Evolutionary conservation across 352 stramenopile species (phyloP), one percentile per base, ranked within the genome.

Genomic region (Lagenidium sp.): DNA sequence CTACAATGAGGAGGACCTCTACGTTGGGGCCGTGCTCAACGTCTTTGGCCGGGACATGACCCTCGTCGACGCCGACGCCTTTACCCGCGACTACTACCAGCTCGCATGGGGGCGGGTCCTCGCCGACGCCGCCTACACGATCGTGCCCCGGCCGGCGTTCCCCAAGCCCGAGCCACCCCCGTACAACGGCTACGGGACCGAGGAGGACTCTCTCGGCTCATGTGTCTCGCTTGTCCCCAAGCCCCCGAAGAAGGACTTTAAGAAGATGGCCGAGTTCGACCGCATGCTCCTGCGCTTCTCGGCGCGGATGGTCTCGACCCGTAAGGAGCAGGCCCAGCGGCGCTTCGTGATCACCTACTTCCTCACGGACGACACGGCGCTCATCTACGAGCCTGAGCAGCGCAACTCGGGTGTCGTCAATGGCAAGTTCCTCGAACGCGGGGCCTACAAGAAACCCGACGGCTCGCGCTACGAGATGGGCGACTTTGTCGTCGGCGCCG

Each of bases 331-430:
- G 45, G 56, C 76, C 44, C 66, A 83, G 37, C 77, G 80, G 19
- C 75, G 74, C 46, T 87, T 92, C 44, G 73, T 94, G 43, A 63
- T 92, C 55, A 79, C 77, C 18, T 90, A 84, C 41, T 89, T 86
- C 57, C 64, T 92, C 37, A 78, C 68, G 29, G 79, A 94, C 47
- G 77, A 89, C 57, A 94, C 77, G 3, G 32, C 70, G 18, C 50
- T 61, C 18, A 83, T 94, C 55, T 88, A 86, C 42, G 82, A 94
- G 47, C 75, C 72, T 1, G 70, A 87, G 44, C 44, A 71, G 42
- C 74, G 71, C 53, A 94, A 92, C 58, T 85, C 74, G 24, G 81
- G 81, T 30, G 60, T 88, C 37, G 63, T 85, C n/a, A 78, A 77
- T 34, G 80, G 77, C 55, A 89, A 90, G 42, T 94, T 92, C 55